These are phyloP conservation scores for Solanum etuberosum DNA, from an alignment of 257 asterid genomes.

Conservation along the genomic window DNA sequence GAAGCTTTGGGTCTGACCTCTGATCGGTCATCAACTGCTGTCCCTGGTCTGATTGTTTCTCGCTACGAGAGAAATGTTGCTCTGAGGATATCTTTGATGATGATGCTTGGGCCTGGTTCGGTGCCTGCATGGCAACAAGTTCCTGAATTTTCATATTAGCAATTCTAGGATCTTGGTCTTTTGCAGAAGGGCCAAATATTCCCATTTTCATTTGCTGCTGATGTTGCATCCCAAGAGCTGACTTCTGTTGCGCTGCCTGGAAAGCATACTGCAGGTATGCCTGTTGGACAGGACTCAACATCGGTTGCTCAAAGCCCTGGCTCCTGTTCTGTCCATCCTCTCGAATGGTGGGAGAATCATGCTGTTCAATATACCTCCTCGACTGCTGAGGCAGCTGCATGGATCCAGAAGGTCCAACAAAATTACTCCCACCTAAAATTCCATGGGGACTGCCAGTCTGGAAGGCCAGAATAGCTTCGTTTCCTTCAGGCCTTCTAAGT, in stretches of 20 bases:
- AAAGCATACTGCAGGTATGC: conserved; percentile 74
- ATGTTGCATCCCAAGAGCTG: conserved; percentile 54
- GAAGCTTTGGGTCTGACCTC: conserved; percentile 46
- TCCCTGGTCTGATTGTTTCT: conserved; percentile 48
- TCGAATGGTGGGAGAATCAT: conserved; percentile 46
- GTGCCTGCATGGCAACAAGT: conserved; percentile 43
- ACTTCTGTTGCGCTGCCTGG: conserved; percentile 74
- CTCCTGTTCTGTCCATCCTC: conserved; percentile 67
- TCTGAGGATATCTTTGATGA: conserved; percentile 64
- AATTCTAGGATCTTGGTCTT: conserved; percentile 66
- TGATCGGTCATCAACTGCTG: conserved; percentile 44
- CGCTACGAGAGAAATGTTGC: conserved; percentile 31
- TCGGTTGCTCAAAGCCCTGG: conserved; percentile 76
- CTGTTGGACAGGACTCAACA: conserved; percentile 67
- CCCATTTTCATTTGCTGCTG: conserved; percentile 77
- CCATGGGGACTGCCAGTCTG: conserved; percentile 73
- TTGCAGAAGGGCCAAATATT: conserved; percentile 48
- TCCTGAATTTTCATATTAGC: conserved; percentile 67
- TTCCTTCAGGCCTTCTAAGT: conserved; percentile 81
- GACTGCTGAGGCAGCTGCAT: conserved; percentile 75
- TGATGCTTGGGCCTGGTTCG: conserved; percentile 57
- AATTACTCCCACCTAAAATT: conserved; percentile 47
- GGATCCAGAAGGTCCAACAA: conserved; percentile 53
- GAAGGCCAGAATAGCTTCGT: conserved; percentile 59
- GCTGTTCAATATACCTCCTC: conserved; percentile 68